A percentile compares a stretch with the other conserved stretches of the same genome.
Conservation (phyloP, 2,329 filamentous ascomycete genomes). For the Purpureocillium lavendulum region DNA sequence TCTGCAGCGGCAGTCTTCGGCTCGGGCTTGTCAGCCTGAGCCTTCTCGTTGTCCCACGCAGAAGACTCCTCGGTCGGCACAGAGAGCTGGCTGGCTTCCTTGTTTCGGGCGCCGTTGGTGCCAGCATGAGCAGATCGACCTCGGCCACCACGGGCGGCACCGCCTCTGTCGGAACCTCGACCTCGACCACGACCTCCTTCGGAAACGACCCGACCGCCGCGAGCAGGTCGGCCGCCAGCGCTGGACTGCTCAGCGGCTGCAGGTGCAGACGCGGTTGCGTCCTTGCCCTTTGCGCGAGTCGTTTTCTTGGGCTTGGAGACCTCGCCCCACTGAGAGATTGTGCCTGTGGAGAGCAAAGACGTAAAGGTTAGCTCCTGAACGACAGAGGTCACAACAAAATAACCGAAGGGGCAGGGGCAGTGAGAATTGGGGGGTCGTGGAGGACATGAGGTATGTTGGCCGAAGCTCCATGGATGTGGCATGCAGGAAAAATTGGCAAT, state of each 20-base stretch:
- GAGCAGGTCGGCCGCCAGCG: slow-evolving; percentile 36
- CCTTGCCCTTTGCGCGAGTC: slow-evolving; percentile 64
- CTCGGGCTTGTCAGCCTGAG: slow-evolving; percentile 22
- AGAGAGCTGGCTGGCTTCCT: slow-evolving; percentile 48
- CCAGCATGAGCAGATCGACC: slow-evolving; percentile 49
- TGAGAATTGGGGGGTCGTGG: too few species aligned
- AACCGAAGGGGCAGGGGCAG: too few species aligned
- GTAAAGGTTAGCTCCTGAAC: not conserved
- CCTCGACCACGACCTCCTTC: slow-evolving; percentile 56
- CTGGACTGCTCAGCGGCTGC: slow-evolving; percentile 37
- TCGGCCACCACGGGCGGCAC: slow-evolving; percentile 44
- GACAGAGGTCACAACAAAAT: not conserved
- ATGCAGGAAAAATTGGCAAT: not conserved
- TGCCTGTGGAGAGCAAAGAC: slow-evolving; percentile 42
- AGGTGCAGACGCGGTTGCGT: slow-evolving; percentile 44
- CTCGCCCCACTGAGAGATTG: slow-evolving; percentile 76
- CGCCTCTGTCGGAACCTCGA: slow-evolving; percentile 54
- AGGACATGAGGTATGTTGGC: too few species aligned
- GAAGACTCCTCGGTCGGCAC: slow-evolving; percentile 63
- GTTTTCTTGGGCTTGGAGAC: slow-evolving; percentile 76
- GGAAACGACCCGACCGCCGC: slow-evolving; percentile 53
- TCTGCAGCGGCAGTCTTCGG: slow-evolving; percentile 23
- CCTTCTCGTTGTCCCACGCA: slow-evolving; percentile 35
- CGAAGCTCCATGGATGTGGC: too few species aligned
- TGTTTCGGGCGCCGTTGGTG: slow-evolving; percentile 54